A percentile compares a stretch with the other conserved stretches of the same genome.
Evolutionary conservation across 164 flowering plant species (phyloP).

Genomic region (Malania oleifera): DNA sequence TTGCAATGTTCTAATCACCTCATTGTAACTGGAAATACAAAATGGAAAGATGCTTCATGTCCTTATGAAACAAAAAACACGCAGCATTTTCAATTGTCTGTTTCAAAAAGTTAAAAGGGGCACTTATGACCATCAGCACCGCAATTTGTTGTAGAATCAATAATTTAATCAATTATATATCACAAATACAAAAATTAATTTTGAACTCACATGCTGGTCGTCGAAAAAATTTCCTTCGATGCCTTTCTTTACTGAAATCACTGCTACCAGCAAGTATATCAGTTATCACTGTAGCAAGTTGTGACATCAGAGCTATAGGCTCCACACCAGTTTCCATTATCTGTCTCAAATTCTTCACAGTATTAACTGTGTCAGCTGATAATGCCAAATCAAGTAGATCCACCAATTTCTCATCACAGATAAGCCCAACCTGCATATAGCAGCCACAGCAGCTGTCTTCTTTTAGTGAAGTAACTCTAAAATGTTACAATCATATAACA

Average conservation of each 20-base stretch:
- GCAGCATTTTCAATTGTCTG: background rate
- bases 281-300: conserved; percentile 93
- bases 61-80: no score
- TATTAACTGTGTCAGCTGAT: conserved; percentile 97
- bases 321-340: conserved; percentile 95
- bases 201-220: conserved; percentile 65
- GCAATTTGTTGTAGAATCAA: background rate
- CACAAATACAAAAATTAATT: background rate
- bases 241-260: conserved; percentile 61
- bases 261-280: conserved; percentile 95
- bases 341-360: conserved; percentile 84
- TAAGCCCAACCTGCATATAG: conserved; percentile 73
- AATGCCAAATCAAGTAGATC: conserved; percentile 96
- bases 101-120: background rate
- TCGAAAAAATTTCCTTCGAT: conserved; percentile 74
- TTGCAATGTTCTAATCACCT: no score
- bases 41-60: no score
- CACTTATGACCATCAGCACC: background rate
- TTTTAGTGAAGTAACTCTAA: background rate
- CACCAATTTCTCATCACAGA: conserved; percentile 93
- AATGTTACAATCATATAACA: background rate
- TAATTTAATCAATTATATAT: background rate
- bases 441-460: background rate
- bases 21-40: no score
- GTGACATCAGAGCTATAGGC: conserved; percentile 95